These are phyloP conservation scores for Sporopachydermia quercuum DNA, from an alignment of 805 yeast genomes.

Conservation along the genomic window DNA sequence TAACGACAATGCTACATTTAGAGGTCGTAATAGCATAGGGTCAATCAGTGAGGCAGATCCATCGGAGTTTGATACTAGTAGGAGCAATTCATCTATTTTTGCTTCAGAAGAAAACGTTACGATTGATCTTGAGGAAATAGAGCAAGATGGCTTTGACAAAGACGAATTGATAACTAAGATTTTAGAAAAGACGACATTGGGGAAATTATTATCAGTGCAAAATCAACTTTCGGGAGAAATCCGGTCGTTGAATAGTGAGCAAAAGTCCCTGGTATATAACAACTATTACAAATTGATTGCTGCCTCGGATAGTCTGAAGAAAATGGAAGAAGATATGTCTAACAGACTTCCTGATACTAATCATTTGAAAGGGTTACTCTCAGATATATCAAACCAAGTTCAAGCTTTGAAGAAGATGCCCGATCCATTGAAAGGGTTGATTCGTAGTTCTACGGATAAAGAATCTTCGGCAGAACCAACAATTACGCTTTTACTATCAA, in stretches of 20 bases:
- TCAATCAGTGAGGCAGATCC: no score
- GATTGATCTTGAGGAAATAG: not conserved
- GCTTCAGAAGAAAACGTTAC: no score
- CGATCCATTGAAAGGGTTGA: not conserved
- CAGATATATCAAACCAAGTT: not conserved
- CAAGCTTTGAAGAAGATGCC: not conserved
- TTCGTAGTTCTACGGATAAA: no score
- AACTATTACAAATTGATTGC: constrained; percentile 21
- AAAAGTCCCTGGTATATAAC: constrained; percentile 23
- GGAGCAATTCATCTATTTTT: no score
- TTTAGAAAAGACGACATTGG: not conserved
- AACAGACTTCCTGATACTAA: not conserved
- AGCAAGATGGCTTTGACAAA: not conserved
- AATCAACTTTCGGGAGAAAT: constrained; percentile 10
- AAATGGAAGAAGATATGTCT: not conserved
- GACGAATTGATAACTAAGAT: not conserved
- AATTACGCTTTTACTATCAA: no score
- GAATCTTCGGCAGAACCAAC: no score
- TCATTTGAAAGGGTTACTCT: not conserved
- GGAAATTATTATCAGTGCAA: not conserved
- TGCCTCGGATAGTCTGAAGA: constrained; percentile 16
- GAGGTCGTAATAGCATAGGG: not conserved
- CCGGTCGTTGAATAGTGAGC: constrained; percentile 19
- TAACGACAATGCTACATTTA: not conserved
- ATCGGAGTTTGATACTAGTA: no score